Conservation (phyloP, 768 basidiomycete species). For the Tricholoma sp. region DNA sequence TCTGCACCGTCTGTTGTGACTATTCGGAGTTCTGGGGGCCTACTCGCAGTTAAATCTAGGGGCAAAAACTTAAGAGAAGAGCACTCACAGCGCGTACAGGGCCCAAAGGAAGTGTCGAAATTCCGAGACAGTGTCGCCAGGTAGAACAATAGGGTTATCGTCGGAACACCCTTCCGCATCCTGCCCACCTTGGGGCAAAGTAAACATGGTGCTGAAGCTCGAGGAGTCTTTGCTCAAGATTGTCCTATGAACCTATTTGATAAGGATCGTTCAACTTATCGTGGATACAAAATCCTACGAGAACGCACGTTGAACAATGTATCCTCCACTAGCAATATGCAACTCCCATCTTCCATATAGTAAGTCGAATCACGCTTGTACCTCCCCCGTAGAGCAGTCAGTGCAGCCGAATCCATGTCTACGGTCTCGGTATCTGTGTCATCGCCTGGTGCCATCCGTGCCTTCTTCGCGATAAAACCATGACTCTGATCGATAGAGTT, state of each 20-base stretch:
- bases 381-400: constrained; percentile 6
- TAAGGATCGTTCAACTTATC: constrained; percentile 1
- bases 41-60: constrained; percentile 21
- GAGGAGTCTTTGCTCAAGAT: constrained; percentile 59
- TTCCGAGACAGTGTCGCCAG: constrained; percentile 58
- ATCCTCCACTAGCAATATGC: constrained; percentile 55
- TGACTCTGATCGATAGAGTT: not conserved
- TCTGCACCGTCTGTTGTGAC: constrained; percentile 45
- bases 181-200: constrained; percentile 52
- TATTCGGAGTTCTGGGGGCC: constrained; percentile 56
- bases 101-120: constrained; percentile 74
- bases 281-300: not conserved
- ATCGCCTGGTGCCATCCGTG: not conserved
- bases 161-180: constrained; percentile 57
- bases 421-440: constrained; percentile 12
- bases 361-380: constrained; percentile 44
- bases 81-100: constrained; percentile 65
- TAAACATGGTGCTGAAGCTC: constrained; percentile 62
- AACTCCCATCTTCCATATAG: constrained; percentile 68
- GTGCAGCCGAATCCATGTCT: constrained; percentile 9
- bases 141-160: constrained; percentile 56
- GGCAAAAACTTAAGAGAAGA: not conserved
- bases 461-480: not conserved
- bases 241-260: constrained; percentile 49
- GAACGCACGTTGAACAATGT: constrained; percentile 61